Base-by-base conservation (phyloP, 345 rosid species). In the Salix exigua region DNA sequence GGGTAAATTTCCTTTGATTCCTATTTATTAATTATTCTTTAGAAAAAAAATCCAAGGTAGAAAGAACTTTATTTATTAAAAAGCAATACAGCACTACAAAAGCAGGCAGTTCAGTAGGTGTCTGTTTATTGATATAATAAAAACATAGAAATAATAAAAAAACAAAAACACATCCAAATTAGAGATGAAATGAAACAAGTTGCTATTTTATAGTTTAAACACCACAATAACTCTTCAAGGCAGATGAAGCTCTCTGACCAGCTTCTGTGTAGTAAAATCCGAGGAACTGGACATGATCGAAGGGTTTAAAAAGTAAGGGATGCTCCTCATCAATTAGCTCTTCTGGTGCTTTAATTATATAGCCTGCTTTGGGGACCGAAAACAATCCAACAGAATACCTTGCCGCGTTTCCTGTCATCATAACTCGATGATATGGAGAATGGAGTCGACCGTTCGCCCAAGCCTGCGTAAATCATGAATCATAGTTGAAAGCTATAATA, bases 341-440 rank as follows among this genome's bases (percentile, higher is more conserved):
- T 5, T 63, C 12, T 12, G 86, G 85, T 8, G 78, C 77, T 23
- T 78, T 28, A 17, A 83, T 38, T 11, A 46, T 42, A 25, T 73
- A 73, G 7, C 73, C 76, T 12, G 79, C 82, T 62, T 68, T 80
- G 2, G 68, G 63, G 37, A 40, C 11, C 1, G 86, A 75, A 75
- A 85, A 80, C 66, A 79, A 66, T 11, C 77, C 88, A n/a, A 72
- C 13, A 0, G 85, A 78, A 58, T 75, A 76, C 64, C 88, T 80
- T 18, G 78, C 73, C 64, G 74, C 70, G 2, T 82, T 80, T 82
- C 94, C 94, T 0, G 64, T 82, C 91, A 88, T 89, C 97, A 90
- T 87, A 9, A 91, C 96, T 1, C 94, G 87, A 62, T 92, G 97
- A 66, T 74, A 42, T 0, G 96, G 82, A 71, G 92, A 87, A 81